Conservation (phyloP, 78 protist genomes). For the Chrysochromulina tobinii region DNA sequence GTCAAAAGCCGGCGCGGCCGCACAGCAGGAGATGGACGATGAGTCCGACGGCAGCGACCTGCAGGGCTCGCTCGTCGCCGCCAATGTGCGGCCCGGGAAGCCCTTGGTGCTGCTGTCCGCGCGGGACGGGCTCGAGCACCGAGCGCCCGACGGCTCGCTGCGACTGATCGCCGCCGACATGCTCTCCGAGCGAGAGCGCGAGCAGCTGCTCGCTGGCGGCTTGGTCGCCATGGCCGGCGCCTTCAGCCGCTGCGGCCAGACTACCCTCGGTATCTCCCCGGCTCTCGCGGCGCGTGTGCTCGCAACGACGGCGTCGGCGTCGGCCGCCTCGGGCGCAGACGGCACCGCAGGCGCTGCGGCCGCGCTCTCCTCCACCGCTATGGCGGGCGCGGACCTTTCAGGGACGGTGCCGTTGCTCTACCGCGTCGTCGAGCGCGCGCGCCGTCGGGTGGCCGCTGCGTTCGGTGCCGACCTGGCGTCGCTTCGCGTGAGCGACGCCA, state of each 20-base stretch:
- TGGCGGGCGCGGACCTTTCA: background rate
- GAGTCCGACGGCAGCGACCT: background rate
- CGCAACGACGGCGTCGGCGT: too few species aligned
- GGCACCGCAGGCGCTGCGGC: too few species aligned
- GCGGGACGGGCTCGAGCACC: background rate
- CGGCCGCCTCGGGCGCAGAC: background rate
- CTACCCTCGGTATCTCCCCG: constrained; percentile 6
- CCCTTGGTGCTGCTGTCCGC: background rate
- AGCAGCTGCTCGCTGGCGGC: background rate
- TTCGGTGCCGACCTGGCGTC: background rate
- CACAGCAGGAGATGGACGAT: background rate
- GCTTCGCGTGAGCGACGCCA: background rate
- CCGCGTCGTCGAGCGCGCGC: constrained; percentile 5
- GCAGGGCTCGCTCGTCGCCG: background rate
- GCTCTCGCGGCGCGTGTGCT: background rate
- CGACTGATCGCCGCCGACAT: background rate
- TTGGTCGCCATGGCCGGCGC: background rate
- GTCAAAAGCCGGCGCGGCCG: background rate
- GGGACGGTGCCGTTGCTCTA: background rate
- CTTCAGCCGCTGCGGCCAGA: constrained; percentile 10
- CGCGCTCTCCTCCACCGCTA: background rate
- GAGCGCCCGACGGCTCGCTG: background rate
- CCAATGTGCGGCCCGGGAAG: background rate
- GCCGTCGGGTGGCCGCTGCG: background rate
- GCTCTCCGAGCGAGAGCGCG: background rate